A percentile compares a stretch with the other conserved stretches of the same genome.
These are phyloP conservation scores for Aspergillus sp. DNA, from an alignment of 2,329 filamentous ascomycete species.

Conservation along the genomic window DNA sequence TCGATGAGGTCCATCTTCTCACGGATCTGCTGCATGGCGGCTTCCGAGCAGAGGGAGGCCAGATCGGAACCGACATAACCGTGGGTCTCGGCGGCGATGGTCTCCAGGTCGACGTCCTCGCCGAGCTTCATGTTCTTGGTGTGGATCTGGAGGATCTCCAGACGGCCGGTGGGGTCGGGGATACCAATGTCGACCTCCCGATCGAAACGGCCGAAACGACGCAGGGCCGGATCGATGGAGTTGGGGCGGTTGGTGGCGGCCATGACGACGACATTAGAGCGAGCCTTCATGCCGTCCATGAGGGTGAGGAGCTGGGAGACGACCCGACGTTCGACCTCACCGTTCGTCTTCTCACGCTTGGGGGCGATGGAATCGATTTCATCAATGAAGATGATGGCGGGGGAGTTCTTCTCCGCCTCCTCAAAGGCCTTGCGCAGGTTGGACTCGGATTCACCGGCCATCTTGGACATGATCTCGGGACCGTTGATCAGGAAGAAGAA, in stretches of 20 bases:
- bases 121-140: conserved; percentile 99
- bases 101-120: conserved; percentile 94
- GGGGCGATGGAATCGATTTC: conserved; percentile 99
- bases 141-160: conserved; percentile 98
- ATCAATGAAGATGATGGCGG: conserved; percentile 99
- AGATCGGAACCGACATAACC: conserved; percentile 99
- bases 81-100: conserved; percentile 95
- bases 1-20: conserved; percentile 99
- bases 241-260: conserved; percentile 98
- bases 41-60: conserved; percentile 96
- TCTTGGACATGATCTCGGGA: conserved; percentile 99
- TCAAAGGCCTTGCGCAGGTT: conserved; percentile 99
- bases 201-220: conserved; percentile 97
- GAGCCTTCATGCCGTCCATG: conserved; percentile 99
- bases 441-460: conserved; percentile 98
- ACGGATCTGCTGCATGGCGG: conserved; percentile 99
- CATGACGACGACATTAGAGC: conserved; percentile 98
- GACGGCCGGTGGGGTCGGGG: conserved; percentile 93
- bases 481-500: conserved; percentile 99
- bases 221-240: conserved; percentile 95
- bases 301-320: conserved; percentile 95
- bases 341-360: conserved; percentile 99
- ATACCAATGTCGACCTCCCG: conserved; percentile 98
- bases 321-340: conserved; percentile 96
- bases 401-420: conserved; percentile 98